Evolutionary conservation across 495 filamentous ascomycete genomes (phyloP).

Genomic region (Cercophora sp.): DNA sequence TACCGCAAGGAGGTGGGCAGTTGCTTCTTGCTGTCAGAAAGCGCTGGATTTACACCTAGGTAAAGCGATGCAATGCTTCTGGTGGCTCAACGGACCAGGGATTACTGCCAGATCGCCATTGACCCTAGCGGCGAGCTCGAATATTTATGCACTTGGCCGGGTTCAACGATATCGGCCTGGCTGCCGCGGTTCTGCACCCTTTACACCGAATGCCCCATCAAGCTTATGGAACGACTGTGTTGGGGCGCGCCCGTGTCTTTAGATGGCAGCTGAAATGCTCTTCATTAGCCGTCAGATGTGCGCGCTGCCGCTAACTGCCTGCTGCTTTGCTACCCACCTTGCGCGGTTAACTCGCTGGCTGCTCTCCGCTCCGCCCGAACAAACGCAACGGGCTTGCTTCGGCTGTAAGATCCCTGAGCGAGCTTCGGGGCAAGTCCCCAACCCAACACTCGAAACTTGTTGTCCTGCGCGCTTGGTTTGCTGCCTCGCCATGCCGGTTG

Average conservation of each 20-base stretch:
- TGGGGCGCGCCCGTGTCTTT: too few species aligned
- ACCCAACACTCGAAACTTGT: too few species aligned
- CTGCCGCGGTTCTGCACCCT: neutral
- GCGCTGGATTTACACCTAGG: too few species aligned
- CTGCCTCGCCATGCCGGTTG: too few species aligned
- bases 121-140: slow-evolving; percentile 4
- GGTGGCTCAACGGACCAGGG: neutral
- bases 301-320: slow-evolving; percentile 15
- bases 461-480: too few species aligned
- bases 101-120: slow-evolving; percentile 11
- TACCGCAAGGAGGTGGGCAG: too few species aligned
- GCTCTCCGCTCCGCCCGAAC: slow-evolving; percentile 14
- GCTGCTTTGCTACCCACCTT: slow-evolving; percentile 14
- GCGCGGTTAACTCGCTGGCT: slow-evolving; percentile 27
- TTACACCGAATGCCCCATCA: too few species aligned
- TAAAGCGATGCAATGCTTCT: too few species aligned
- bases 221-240: too few species aligned
- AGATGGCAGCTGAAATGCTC: slow-evolving; percentile 14
- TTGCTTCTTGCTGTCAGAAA: too few species aligned
- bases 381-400: slow-evolving; percentile 28
- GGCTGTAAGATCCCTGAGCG: slow-evolving; percentile 11
- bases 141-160: neutral
- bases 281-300: slow-evolving; percentile 21
- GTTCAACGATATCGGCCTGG: slow-evolving; percentile 20
- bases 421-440: too few species aligned